Evolutionary conservation across 1,284 basidiomycete genomes (phyloP), one percentile per base, ranked within the genome.

Genomic region (Chalciporus sp.): DNA sequence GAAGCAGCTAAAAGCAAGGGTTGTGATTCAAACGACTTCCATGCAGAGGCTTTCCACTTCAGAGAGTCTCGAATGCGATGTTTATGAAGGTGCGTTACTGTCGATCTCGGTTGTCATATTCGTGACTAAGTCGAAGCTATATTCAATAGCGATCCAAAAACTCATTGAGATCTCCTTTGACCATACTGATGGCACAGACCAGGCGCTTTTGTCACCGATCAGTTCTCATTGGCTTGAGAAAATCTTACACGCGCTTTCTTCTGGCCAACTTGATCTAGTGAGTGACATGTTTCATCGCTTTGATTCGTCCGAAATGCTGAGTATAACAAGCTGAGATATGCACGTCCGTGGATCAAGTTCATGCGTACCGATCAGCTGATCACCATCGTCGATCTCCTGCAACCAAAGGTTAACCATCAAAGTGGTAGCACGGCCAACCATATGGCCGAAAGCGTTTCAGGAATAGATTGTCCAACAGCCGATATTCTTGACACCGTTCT

Each of bases 331-430:
- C 44, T 70, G 40, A 55, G 53, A 5, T 65, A 64, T 11, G 71
- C 70, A 3, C 61, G 63, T 2, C 58, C 77, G 7, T 86, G 84
- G 84, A 70, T 81, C 49, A 74, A 71, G 48, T 84, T 78, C 56
- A 70, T 82, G 59, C 58, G 59, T 10, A 51, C 63, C 0, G 62
- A 69, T 4, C 72, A 73, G n/a, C 52, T 80, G 16, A 69, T 78
- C 12, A 49, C 61, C 8, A 66, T 75, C 4, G 58, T 84, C 16
- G 74, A 78, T 52, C 52, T 51, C 35, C 43, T 58, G 42, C 58
- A 28, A 19, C 48, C 26, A 48, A 56, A 39, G 37, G 48, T 39
- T 49, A 63, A 9, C 50, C 68, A 16, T 47, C 62, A 37, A 52
- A 74, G 3, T 52, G n/a, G n/a, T n/a, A n/a, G n/a, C n/a, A n/a